Base-by-base conservation (phyloP, 768 basidiomycete species). In the Lactifluus volemus region DNA sequence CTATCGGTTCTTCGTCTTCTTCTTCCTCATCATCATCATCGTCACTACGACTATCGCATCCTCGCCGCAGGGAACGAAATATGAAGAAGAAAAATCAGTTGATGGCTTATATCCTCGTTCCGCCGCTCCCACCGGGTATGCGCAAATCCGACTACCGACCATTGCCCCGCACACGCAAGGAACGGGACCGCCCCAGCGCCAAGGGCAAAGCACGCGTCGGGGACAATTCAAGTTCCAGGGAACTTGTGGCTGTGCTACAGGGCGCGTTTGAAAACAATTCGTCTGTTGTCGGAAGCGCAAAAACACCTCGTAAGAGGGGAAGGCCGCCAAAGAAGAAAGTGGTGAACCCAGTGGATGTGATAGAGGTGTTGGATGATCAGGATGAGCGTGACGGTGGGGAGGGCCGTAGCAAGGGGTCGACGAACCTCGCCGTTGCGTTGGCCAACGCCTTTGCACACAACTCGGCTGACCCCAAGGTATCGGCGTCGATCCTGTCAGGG, bases 21-120 rank as follows among this genome's bases (percentile, higher is more conserved):
- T 25, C 60, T 1, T 48, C 45, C n/a, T 47, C 55, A 0, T 52
- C 50, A 3, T 5, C 39, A 1, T 52, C 50, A 3, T 5, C 39
- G 0, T 12, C 21, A 1, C 55, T 29, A 17, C 50, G 34, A 8
- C 48, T 36, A 3, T 38, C 29, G 3, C 58, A 36, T 30, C 60
- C n/a, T 41, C 59, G 41, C 6, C 55, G 36, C 14, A 57, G 15
- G 11, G 2, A 5, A 14, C 50, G 38, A 5, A 30, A 47, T 17
- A 9, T 10, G 36, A 61, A 61, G 19, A 45, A 47, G 49, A 47
- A 19, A 34, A 19, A 39, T 8, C 55, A 62, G n/a, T 14, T 30
- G n/a, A 52, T 62, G 55, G 51, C 36, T 7, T 39, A 53, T 47
- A 38, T 62, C 30, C 51, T 62, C 45, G 15, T 62, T n/a, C 56